Conservation (phyloP, 257 asterid species). For the Solanum arcanum region DNA sequence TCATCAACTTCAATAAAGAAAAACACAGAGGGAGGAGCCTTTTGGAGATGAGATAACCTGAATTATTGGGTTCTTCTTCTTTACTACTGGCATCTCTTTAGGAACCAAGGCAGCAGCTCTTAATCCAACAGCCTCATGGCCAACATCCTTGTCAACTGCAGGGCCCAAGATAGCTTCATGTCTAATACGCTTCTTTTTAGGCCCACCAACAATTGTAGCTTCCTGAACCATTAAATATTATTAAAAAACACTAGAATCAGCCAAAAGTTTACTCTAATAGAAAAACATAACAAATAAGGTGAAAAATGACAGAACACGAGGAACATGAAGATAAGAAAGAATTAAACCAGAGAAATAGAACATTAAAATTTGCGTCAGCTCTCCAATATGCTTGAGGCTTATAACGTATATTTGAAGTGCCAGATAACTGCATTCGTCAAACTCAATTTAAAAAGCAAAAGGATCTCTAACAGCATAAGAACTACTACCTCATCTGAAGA, state of each 20-base stretch:
- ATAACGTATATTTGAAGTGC: not conserved
- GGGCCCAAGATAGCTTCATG: slow-evolving; percentile 74
- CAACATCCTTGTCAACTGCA: slow-evolving; percentile 69
- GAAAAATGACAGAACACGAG: not conserved
- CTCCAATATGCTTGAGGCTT: not conserved
- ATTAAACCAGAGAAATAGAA: not conserved
- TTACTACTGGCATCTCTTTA: slow-evolving; percentile 68
- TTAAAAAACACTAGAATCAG: not conserved
- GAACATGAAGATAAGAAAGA: not conserved
- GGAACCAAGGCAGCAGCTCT: slow-evolving; percentile 67
- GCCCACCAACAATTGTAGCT: slow-evolving; percentile 22
- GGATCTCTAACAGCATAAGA: not conserved
- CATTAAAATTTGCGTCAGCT: not conserved
- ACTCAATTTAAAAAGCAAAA: not conserved
- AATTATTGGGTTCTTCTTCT: slow-evolving; percentile 58
- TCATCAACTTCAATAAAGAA: not conserved
- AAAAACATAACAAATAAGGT: not conserved
- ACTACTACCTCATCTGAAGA: slow-evolving; percentile 84
- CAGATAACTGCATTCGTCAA: not conserved
- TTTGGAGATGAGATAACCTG: slow-evolving; percentile 40
- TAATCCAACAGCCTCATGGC: slow-evolving; percentile 88
- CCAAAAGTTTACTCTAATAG: not conserved
- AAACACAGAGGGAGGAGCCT: not conserved
- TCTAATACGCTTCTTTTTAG: slow-evolving; percentile 55
- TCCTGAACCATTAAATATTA: slow-evolving; percentile 38